Base-by-base conservation (phyloP, 805 yeast genomes). In the Blastobotrys chiropterorum region DNA sequence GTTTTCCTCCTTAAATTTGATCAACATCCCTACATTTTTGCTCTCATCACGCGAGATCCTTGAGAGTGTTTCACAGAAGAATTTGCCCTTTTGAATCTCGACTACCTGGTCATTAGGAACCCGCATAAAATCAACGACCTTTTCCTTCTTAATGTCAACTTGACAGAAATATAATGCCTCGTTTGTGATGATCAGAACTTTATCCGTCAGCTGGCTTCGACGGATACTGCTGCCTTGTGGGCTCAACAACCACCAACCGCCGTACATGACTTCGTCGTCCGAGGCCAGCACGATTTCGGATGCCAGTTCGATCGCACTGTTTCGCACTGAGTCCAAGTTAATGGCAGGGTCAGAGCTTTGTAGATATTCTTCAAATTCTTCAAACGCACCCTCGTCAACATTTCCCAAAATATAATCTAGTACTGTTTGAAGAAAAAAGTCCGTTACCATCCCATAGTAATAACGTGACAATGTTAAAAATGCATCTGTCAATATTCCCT, bases 401-500 rank as follows among this genome's bases (percentile, higher is more conserved):
- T 66, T 63, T 0, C 78, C 78, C 3, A 73, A 56, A 1, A 74
- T 38, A 48, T 65, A 73, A 55, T 75, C 79, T 42, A 75, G 62
- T 42, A 72, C 61, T 14, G 76, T 72, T 54, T 75, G 79, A 38
- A 65, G 66, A 62, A 70, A 73, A 55, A 66, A 75, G 59, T 75
- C 79, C 20, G 71, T 63, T n/a, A 75, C 62, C 49, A 67, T 69
- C 1, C 77, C 78, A 39, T 73, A 67, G 52, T 69, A 75, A 52
- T 72, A 74, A 43, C 79, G 58, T 1, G 74, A 67, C 51, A 75
- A 50, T 0, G 77, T 71, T 48, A 73, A 56, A 46, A 71, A 59
- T 3, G 74, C 78, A 57, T 75, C 79, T 22, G 66, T 72, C 26
- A 75, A 51, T 3, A 74, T 61, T 0, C 79, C 79, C 30, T 65